Evolutionary conservation across 2,329 filamentous ascomycete species (phyloP).

Genomic region (Stromatinia cepivora): DNA sequence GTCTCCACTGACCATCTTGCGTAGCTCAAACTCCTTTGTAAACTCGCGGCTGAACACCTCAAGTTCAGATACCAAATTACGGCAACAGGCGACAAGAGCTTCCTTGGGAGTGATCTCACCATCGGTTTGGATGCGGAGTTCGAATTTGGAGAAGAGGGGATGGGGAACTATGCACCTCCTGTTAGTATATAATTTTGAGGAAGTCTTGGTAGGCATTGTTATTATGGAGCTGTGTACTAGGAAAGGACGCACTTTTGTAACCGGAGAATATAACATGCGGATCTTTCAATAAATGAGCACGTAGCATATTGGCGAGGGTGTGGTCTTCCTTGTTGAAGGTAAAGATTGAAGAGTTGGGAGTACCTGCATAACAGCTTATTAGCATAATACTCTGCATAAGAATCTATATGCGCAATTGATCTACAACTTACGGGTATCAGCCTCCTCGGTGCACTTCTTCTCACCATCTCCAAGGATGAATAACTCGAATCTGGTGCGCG

Average conservation of each 20-base stretch:
- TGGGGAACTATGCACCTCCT: constrained; percentile 41
- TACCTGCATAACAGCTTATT: constrained; percentile 55
- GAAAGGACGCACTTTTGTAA: constrained; percentile 70
- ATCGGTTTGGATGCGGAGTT: constrained; percentile 87
- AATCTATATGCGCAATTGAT: background rate
- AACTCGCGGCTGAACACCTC: constrained; percentile 82
- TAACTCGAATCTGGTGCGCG: constrained; percentile 74
- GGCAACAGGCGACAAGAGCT: constrained; percentile 76
- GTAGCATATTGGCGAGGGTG: constrained; percentile 87
- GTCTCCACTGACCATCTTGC: constrained; percentile 70
- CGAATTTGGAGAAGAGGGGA: constrained; percentile 53
- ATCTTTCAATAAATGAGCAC: constrained; percentile 80
- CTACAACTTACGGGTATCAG: constrained; percentile 77
- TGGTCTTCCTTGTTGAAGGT: constrained; percentile 96
- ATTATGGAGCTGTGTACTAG: constrained; percentile 33
- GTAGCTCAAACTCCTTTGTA: constrained; percentile 86
- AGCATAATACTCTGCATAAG: background rate
- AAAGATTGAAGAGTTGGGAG: constrained; percentile 94
- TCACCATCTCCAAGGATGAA: constrained; percentile 86
- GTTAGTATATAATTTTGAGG: background rate
- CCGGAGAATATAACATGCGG: constrained; percentile 85
- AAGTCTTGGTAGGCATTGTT: background rate
- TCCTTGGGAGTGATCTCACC: constrained; percentile 86
- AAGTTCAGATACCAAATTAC: constrained; percentile 78
- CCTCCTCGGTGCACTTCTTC: constrained; percentile 87